Evolutionary conservation across 2,329 filamentous ascomycete genomes (phyloP), one percentile per base, ranked within the genome.

Genomic region (Penicillium sp.): DNA sequence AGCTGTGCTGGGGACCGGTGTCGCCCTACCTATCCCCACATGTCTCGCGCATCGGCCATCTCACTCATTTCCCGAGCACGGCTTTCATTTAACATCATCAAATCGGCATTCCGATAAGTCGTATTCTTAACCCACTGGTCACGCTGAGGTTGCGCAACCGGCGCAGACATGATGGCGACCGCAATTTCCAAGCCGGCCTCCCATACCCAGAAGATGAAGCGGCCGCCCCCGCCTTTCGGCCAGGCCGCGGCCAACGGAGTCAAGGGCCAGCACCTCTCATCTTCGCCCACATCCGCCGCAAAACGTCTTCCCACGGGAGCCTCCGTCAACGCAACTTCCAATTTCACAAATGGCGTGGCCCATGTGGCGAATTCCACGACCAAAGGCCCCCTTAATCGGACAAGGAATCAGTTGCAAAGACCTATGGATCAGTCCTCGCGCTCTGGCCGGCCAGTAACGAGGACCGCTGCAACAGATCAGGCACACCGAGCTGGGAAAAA

Each of bases 201-300:
- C 50, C 73, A 78, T 65, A 71, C 78, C 59, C 70, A 73, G 64
- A 91, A 91, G 76, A 82, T 85, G 63, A 91, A 91, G 77, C 86
- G 88, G 37, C 86, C 86, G 60, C 79, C 84, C 52, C 86, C 86
- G 38, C 82, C 87, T 47, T 83, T 85, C 45, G 84, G 89, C 57
- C 87, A 89, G 71, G 83, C 85, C 50, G 75, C 76, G 58, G 66
- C 75, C 59, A 89, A 89, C 74, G 86, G 86, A 35, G 76, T 79
- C 58, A 78, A 79, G 62, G 75, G 84, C 25, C 82, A 83, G 1
- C 82, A 84, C 59, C 83, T 85, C 4, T 88, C 86, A 2, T 82
- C 86, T n/a, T 82, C 82, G 4, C 81, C 82, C 40, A 77, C 78
- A 29, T 74, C 76, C 54, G 65, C 64, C 75, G 86, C 86, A 10